Evolutionary conservation across 129 eudicot species (phyloP).

Genomic region (Deinandra increscens): DNA sequence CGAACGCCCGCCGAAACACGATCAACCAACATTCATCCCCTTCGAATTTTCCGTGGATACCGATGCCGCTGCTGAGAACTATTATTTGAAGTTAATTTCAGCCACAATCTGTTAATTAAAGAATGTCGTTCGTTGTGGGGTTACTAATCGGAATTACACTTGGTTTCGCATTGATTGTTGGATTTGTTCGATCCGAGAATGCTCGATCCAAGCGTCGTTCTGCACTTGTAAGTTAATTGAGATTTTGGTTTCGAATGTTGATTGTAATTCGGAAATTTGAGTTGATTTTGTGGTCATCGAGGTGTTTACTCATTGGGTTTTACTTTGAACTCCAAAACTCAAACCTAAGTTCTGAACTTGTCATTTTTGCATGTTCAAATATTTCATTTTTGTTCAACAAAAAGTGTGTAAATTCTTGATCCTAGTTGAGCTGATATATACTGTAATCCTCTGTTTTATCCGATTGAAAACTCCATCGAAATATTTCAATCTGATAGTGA

Average conservation of each 20-base stretch:
- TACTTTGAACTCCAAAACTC: not conserved
- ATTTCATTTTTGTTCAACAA: too few species aligned
- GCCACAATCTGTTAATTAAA: not conserved
- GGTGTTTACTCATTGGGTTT: too few species aligned
- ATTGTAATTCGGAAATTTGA: constrained; percentile 8
- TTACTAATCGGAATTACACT: constrained; percentile 55
- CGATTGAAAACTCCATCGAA: too few species aligned
- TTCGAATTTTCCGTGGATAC: not conserved
- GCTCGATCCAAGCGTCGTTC: constrained; percentile 75
- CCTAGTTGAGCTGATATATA: not conserved
- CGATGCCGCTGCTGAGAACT: constrained; percentile 12
- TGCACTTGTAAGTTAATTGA: constrained; percentile 48
- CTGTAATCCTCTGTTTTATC: too few species aligned
- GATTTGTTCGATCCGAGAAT: constrained; percentile 78
- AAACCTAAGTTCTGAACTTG: not conserved
- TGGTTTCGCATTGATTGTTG: constrained; percentile 57
- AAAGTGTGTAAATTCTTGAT: not conserved
- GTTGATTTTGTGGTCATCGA: constrained; percentile 9
- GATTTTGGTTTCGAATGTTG: not conserved
- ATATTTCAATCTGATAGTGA: too few species aligned
- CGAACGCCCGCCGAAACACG: not conserved
- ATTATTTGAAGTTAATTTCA: not conserved
- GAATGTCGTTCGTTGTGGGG: constrained; percentile 69
- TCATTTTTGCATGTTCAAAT: too few species aligned
- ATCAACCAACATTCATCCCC: constrained; percentile 18